Conservation (phyloP, 2,329 filamentous ascomycete genomes). For the Venturia oleaginea region DNA sequence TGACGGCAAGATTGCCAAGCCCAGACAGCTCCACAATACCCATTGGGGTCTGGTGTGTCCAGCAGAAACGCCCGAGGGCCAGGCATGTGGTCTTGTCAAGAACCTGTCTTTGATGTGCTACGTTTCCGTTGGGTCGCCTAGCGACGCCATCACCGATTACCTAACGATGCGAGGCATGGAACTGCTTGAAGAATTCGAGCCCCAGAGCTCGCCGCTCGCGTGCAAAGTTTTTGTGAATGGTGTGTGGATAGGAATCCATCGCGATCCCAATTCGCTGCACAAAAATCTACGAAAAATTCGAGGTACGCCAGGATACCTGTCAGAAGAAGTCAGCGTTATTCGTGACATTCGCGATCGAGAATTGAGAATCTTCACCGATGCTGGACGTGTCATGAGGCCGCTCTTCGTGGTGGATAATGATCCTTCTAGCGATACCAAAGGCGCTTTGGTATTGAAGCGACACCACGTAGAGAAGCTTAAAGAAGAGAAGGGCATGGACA, state of each 20-base stretch:
- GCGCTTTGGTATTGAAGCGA: slow-evolving; percentile 73
- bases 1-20: slow-evolving; percentile 97
- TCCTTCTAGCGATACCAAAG: slow-evolving; percentile 61
- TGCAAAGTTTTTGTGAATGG: slow-evolving; percentile 98
- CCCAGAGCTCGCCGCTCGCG: slow-evolving; percentile 64
- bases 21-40: slow-evolving; percentile 94
- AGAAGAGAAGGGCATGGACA: slow-evolving; percentile 56
- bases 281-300: slow-evolving; percentile 68
- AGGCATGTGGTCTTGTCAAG: slow-evolving; percentile 97
- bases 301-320: slow-evolving; percentile 65
- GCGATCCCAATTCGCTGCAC: slow-evolving; percentile 79
- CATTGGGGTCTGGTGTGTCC: slow-evolving; percentile 98
- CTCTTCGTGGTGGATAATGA: slow-evolving; percentile 91
- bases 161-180: slow-evolving; percentile 97
- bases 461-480: slow-evolving; percentile 73
- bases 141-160: slow-evolving; percentile 84
- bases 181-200: slow-evolving; percentile 80
- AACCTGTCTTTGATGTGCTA: slow-evolving; percentile 98
- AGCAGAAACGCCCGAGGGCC: slow-evolving; percentile 94
- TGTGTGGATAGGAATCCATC: slow-evolving; percentile 93
- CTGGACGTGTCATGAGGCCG: slow-evolving; percentile 87
- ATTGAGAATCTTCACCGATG: slow-evolving; percentile 98
- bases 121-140: slow-evolving; percentile 88
- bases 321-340: slow-evolving; percentile 87
- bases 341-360: slow-evolving; percentile 94